Evolutionary conservation across 192 early-diverging fungal species (phyloP).

Genomic region (Linnemannia zychae): DNA sequence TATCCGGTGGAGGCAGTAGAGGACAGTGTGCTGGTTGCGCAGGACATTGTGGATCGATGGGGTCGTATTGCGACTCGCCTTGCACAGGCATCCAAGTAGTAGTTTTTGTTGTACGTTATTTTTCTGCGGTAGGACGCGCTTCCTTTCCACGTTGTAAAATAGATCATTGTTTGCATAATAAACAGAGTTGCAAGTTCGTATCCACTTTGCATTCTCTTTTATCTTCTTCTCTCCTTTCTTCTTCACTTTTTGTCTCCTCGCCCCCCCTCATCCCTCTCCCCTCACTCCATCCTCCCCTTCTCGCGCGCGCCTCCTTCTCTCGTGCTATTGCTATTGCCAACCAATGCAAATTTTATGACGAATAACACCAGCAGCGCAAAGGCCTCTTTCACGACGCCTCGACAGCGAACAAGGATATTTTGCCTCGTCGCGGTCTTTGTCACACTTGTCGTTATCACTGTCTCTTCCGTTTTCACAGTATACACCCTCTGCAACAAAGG

Average conservation of each 20-base stretch:
- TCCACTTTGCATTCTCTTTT: no score
- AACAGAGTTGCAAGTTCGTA: no score
- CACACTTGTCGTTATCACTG: neutral
- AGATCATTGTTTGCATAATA: no score
- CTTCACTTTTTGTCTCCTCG: neutral
- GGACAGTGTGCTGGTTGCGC: conserved; percentile 28
- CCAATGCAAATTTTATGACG: neutral
- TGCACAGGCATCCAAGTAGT: conserved; percentile 4
- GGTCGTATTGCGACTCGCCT: conserved; percentile 12
- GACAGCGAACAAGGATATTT: neutral
- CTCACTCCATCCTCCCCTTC: neutral
- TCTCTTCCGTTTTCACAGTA: neutral
- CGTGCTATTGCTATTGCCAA: no score
- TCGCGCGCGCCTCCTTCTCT: no score
- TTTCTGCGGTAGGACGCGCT: no score
- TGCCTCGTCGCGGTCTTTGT: neutral
- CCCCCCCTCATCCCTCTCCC: neutral
- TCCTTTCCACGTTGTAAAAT: no score
- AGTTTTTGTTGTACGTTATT: neutral
- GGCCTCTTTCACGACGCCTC: neutral
- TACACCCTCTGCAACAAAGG: neutral
- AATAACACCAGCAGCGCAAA: neutral
- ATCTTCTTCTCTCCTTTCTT: neutral
- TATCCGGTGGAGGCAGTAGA: conserved; percentile 33
- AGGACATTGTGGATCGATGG: conserved; percentile 40